A percentile compares a stretch with the other conserved stretches of the same genome.
These are phyloP conservation scores for Iberis pinnata DNA, from an alignment of 345 rosid species.

Conservation along the genomic window DNA sequence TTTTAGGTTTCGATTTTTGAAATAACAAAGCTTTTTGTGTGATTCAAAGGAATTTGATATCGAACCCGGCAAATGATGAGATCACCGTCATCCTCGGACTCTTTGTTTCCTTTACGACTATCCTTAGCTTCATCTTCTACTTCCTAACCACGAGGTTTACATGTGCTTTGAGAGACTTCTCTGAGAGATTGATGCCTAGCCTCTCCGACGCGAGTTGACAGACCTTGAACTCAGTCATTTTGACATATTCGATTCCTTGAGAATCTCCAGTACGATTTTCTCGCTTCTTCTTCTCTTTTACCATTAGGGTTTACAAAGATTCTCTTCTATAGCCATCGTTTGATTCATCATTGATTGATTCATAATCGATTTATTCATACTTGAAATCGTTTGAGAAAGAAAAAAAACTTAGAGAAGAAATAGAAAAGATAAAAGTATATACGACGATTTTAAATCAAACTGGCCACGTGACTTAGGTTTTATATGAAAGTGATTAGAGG, in stretches of 20 bases:
- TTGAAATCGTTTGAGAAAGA: too few species aligned
- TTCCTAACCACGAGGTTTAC: conserved; percentile 51
- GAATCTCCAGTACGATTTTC: conserved; percentile 50
- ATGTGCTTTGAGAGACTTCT: conserved; percentile 46
- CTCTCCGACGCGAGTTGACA: conserved; percentile 59
- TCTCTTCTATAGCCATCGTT: too few species aligned
- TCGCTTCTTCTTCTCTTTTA: conserved; percentile 39
- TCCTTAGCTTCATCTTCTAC: conserved; percentile 18
- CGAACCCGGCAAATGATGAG: conserved; percentile 68
- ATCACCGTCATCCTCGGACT: conserved; percentile 74
- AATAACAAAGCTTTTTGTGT: not conserved
- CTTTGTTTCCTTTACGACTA: conserved; percentile 26
- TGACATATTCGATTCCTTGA: conserved; percentile 60
- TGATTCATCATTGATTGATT: too few species aligned
- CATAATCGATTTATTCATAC: too few species aligned
- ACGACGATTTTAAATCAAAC: too few species aligned
- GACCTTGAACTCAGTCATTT: conserved; percentile 65
- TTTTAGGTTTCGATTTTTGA: not conserved
- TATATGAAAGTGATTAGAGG: too few species aligned
- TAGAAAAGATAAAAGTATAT: too few species aligned
- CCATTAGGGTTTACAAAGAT: conserved; percentile 35
- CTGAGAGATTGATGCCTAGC: conserved; percentile 60
- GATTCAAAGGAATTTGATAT: not conserved
- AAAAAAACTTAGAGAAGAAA: too few species aligned
- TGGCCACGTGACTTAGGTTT: too few species aligned